phyloP scores from a whole-genome alignment of 2,329 filamentous ascomycete genomes.

The Thyridium curvatum region DNA sequence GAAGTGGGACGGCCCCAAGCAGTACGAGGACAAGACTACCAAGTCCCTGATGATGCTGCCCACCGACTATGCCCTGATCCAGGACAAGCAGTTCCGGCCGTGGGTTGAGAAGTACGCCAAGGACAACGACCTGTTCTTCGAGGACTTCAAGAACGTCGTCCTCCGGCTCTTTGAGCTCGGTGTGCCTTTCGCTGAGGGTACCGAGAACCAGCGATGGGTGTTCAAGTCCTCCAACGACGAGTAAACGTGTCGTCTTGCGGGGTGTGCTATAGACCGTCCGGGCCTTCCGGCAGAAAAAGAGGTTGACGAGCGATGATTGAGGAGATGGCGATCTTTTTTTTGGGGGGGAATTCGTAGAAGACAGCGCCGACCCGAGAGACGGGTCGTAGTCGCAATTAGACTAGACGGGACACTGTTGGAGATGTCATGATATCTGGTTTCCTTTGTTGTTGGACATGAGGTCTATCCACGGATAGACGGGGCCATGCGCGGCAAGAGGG shows the following conservation, averaged over 20 bases:
- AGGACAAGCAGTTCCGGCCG: slow-evolving; percentile 80
- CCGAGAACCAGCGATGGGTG: slow-evolving; percentile 47
- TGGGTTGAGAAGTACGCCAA: slow-evolving; percentile 84
- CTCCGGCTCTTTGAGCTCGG: slow-evolving; percentile 87
- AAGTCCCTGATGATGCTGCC: slow-evolving; percentile 97
- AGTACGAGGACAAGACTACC: slow-evolving; percentile 82
- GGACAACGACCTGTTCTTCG: slow-evolving; percentile 88
- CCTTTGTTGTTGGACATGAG: too few species aligned
- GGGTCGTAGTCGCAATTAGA: too few species aligned
- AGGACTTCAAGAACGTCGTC: slow-evolving; percentile 77
- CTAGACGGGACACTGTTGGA: too few species aligned
- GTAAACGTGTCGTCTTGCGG: slow-evolving; percentile 11
- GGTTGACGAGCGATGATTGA: neutral
- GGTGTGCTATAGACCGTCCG: neutral
- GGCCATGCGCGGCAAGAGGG: too few species aligned
- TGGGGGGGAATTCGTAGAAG: neutral
- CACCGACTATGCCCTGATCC: slow-evolving; percentile 77
- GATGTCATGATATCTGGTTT: too few species aligned
- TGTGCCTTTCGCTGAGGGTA: slow-evolving; percentile 72
- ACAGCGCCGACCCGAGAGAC: neutral
- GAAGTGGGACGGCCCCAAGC: slow-evolving; percentile 88
- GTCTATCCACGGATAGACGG: too few species aligned
- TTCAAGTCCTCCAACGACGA: slow-evolving; percentile 52
- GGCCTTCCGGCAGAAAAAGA: neutral
- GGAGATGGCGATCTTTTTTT: neutral